Evolutionary conservation across 1,139 yeast species (phyloP).

Genomic region (Wickerhamiella infanticola): DNA sequence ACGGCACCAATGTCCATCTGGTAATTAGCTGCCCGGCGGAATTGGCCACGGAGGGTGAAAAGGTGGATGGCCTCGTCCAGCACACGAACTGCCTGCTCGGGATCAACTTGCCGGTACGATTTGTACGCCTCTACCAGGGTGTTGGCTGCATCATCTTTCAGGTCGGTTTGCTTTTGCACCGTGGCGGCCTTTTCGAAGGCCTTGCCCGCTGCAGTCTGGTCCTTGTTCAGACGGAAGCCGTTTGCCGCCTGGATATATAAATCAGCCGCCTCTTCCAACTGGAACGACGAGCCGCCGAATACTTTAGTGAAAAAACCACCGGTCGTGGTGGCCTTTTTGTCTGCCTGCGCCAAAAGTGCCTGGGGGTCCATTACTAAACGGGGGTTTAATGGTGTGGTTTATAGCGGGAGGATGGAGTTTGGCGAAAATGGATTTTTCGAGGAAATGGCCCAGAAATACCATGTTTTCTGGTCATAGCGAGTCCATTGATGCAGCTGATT

Average conservation of each 20-base stretch:
- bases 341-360: slow-evolving; percentile 33
- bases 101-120: slow-evolving; percentile 57
- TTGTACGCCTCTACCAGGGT: slow-evolving; percentile 85
- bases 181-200: slow-evolving; percentile 78
- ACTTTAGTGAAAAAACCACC: slow-evolving; percentile 55
- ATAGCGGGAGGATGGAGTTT: no score
- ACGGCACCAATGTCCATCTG: slow-evolving; percentile 80
- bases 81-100: slow-evolving; percentile 64
- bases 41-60: slow-evolving; percentile 83
- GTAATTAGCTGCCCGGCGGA: slow-evolving; percentile 90
- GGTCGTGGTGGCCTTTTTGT: slow-evolving; percentile 52
- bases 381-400: no score
- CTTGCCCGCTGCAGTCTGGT: slow-evolving; percentile 49
- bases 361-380: slow-evolving; percentile 13
- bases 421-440: no score
- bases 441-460: no score
- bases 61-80: slow-evolving; percentile 64
- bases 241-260: slow-evolving; percentile 84
- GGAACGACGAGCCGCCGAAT: slow-evolving; percentile 50
- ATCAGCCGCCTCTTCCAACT: slow-evolving; percentile 86
- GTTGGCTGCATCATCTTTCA: slow-evolving; percentile 85
- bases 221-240: slow-evolving; percentile 60
- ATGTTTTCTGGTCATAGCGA: no score
- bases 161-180: slow-evolving; percentile 56
- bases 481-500: no score